phyloP scores from a whole-genome alignment of 2,329 filamentous ascomycete species.

The Aspergillus thermomutatus region DNA sequence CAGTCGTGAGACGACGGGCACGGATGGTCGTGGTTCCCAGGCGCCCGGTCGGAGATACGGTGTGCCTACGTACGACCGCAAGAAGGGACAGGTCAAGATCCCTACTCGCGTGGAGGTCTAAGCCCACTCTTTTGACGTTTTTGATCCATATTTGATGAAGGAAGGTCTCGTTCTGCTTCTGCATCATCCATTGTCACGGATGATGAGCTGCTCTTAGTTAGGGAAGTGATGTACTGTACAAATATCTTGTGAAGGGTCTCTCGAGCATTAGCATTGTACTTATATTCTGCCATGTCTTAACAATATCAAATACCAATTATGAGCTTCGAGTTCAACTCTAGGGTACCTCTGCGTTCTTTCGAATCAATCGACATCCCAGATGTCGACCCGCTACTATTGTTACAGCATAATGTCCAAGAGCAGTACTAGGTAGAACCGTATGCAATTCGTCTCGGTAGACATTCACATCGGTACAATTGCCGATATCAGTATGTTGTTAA shows the following conservation, averaged over 20 bases:
- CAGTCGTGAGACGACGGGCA: slow-evolving; percentile 53
- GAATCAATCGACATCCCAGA: neutral
- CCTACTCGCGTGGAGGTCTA: slow-evolving; percentile 56
- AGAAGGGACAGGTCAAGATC: slow-evolving; percentile 62
- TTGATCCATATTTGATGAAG: slow-evolving; percentile 36
- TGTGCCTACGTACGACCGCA: slow-evolving; percentile 59
- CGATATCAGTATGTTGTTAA: neutral
- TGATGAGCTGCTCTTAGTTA: neutral
- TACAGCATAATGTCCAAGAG: too few species aligned
- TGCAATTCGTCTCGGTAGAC: neutral
- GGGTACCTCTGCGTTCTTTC: neutral
- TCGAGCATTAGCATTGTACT: slow-evolving; percentile 4
- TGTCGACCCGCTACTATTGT: too few species aligned
- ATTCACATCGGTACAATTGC: neutral
- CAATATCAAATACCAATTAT: neutral
- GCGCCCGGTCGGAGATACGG: slow-evolving; percentile 61
- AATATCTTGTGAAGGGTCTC: neutral
- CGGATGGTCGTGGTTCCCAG: slow-evolving; percentile 50
- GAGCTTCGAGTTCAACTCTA: neutral
- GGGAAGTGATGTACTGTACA: slow-evolving; percentile 44
- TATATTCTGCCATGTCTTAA: slow-evolving; percentile 5
- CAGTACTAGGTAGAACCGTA: neutral
- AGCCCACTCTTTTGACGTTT: slow-evolving; percentile 58
- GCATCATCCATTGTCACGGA: neutral
- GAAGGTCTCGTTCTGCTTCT: neutral